phyloP scores from a whole-genome alignment of 2,329 filamentous ascomycete species.

The Aspergillus sp. region DNA sequence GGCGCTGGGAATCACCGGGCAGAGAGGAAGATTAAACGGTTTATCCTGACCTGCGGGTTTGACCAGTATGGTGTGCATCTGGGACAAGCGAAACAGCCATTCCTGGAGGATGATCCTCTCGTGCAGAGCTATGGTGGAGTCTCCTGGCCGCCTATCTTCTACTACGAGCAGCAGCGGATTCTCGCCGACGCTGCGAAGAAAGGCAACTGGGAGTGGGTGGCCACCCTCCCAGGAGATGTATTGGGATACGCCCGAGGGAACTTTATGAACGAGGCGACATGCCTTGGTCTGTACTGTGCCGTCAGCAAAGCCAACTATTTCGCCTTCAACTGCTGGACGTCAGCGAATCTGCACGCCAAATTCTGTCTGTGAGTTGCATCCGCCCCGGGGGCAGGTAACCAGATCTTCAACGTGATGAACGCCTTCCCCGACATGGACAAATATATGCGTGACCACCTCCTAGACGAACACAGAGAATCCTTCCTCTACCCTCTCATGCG shows the following conservation, averaged over 20 bases:
- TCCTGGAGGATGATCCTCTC: constrained; percentile 44
- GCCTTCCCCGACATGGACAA: too few relatives aligned
- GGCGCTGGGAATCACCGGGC: constrained; percentile 41
- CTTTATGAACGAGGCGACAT: constrained; percentile 40
- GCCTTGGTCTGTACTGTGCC: constrained; percentile 37
- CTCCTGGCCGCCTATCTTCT: constrained; percentile 46
- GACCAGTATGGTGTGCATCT: constrained; percentile 54
- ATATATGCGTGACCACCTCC: too few relatives aligned
- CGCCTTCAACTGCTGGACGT: constrained; percentile 29
- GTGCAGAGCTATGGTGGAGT: constrained; percentile 16
- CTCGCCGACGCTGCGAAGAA: constrained; percentile 28
- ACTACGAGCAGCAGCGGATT: constrained; percentile 48
- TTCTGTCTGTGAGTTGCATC: constrained; percentile 34
- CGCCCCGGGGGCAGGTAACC: constrained; percentile 24
- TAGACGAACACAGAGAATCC: too few relatives aligned
- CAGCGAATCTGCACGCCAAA: constrained; percentile 28
- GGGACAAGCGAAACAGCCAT: constrained; percentile 43
- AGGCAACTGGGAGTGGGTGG: constrained; percentile 36
- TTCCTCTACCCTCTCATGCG: too few relatives aligned
- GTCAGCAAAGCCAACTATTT: constrained; percentile 28
- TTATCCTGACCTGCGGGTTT: constrained; percentile 45
- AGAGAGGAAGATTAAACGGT: constrained; percentile 39
- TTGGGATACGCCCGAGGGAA: constrained; percentile 39
- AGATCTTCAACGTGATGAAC: constrained; percentile 42
- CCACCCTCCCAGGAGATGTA: constrained; percentile 44